Conservation (phyloP, 2,329 filamentous ascomycete species). For the Hypoxylon sp. region DNA sequence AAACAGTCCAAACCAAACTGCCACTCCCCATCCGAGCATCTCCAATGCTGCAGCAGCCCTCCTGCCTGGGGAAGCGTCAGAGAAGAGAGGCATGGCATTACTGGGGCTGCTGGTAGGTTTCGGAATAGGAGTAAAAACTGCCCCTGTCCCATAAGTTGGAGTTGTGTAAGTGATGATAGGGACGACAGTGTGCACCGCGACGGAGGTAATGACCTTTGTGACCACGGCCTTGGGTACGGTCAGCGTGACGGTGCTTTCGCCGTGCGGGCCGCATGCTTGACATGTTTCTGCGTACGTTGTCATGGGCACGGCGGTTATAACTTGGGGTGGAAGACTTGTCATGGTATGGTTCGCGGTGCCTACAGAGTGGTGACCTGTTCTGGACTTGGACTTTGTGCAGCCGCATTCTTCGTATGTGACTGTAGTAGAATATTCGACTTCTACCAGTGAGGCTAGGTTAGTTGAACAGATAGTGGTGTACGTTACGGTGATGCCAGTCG, state of each 20-base stretch:
- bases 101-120: neutral
- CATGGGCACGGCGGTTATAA: slow-evolving; percentile 47
- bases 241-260: slow-evolving; percentile 55
- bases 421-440: slow-evolving; percentile 55
- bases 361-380: neutral
- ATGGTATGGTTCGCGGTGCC: neutral
- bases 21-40: slow-evolving; percentile 43
- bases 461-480: slow-evolving; percentile 57
- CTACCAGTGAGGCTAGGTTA: slow-evolving; percentile 54
- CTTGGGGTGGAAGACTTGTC: neutral
- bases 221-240: slow-evolving; percentile 52
- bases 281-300: slow-evolving; percentile 52
- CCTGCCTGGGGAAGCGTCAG: slow-evolving; percentile 28
- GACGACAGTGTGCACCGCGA: slow-evolving; percentile 50
- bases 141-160: slow-evolving; percentile 7
- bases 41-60: neutral
- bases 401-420: slow-evolving; percentile 51
- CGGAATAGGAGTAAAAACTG: neutral
- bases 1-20: slow-evolving; percentile 48
- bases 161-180: slow-evolving; percentile 37
- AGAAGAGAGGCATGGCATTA: slow-evolving; percentile 28
- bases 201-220: slow-evolving; percentile 38
- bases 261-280: slow-evolving; percentile 52
- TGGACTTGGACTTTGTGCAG: slow-evolving; percentile 31
- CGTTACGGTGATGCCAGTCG: slow-evolving; percentile 52